A percentile compares a stretch with the other conserved stretches of the same genome.
phyloP scores from a whole-genome alignment of 805 yeast species.

The Candida germanica region DNA sequence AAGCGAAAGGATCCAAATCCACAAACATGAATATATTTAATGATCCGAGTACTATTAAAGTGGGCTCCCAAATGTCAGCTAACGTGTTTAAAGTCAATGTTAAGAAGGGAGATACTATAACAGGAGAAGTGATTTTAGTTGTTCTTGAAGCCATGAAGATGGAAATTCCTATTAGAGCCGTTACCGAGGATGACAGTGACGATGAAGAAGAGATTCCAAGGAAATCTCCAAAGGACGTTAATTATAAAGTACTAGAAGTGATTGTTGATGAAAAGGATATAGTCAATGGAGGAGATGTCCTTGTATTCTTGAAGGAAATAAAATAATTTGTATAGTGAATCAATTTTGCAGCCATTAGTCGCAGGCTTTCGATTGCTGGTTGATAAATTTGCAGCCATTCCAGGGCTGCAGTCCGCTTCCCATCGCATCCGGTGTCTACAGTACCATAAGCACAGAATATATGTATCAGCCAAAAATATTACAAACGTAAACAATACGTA shows the following conservation, averaged over 20 bases:
- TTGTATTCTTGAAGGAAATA: constrained; percentile 9
- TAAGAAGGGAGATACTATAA: constrained; percentile 19
- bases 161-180: constrained; percentile 28
- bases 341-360: not conserved
- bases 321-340: not conserved
- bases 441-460: no score
- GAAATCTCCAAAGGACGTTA: not conserved
- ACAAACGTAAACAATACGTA: no score
- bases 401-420: no score
- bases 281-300: constrained; percentile 25
- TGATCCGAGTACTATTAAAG: constrained; percentile 20
- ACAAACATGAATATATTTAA: constrained; percentile 13
- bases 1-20: constrained; percentile 17
- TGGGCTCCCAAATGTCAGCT: constrained; percentile 28
- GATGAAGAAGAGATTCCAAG: constrained; percentile 10
- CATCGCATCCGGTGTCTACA: no score
- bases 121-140: constrained; percentile 18
- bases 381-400: no score
- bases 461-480: no score
- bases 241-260: constrained; percentile 20
- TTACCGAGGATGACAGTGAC: constrained; percentile 13
- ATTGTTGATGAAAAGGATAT: constrained; percentile 31
- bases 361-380: no score
- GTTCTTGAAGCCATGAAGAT: constrained; percentile 35
- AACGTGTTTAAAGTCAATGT: constrained; percentile 28